A percentile compares a stretch with the other conserved stretches of the same genome.
Conservation (phyloP, 1,284 basidiomycete species). For the Bjerkandera adusta region DNA sequence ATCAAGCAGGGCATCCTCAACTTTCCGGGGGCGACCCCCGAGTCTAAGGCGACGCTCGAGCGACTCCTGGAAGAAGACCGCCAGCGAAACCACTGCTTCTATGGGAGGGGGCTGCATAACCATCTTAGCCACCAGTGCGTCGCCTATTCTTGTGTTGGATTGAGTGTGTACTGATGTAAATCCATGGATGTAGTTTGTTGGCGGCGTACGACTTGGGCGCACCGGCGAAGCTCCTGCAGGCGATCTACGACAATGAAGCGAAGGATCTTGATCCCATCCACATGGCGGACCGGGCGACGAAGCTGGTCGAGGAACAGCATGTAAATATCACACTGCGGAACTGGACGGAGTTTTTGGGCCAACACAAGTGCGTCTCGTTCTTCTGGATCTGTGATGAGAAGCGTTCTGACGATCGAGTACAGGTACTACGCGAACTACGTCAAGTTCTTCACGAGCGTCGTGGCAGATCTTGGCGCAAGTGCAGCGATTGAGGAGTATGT, state of each 20-base stretch:
- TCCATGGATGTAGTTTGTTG: slow-evolving; percentile 41
- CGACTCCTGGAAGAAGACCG: slow-evolving; percentile 54
- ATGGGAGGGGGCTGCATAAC: slow-evolving; percentile 55
- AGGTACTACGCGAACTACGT: slow-evolving; percentile 55
- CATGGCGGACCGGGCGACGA: slow-evolving; percentile 34
- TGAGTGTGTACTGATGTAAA: slow-evolving; percentile 13
- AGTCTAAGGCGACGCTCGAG: slow-evolving; percentile 44
- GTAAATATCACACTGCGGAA: slow-evolving; percentile 44
- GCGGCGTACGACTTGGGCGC: slow-evolving; percentile 70
- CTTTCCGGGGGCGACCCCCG: slow-evolving; percentile 48
- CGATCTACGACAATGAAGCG: slow-evolving; percentile 47
- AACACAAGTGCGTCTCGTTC: slow-evolving; percentile 42
- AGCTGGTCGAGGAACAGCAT: slow-evolving; percentile 31
- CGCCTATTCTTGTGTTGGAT: neutral
- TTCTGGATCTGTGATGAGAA: neutral
- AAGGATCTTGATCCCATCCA: slow-evolving; percentile 44
- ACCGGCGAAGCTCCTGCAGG: slow-evolving; percentile 45
- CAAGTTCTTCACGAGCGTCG: slow-evolving; percentile 51
- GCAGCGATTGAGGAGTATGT: slow-evolving; percentile 52
- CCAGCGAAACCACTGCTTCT: slow-evolving; percentile 57
- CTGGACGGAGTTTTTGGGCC: slow-evolving; percentile 55
- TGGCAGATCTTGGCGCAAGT: slow-evolving; percentile 40
- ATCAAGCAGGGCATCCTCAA: slow-evolving; percentile 43
- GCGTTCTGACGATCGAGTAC: too few relatives aligned
- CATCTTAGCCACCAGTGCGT: slow-evolving; percentile 60